These are phyloP conservation scores for Sporothrix protearum DNA, from an alignment of 2,329 filamentous ascomycete genomes.

Conservation along the genomic window DNA sequence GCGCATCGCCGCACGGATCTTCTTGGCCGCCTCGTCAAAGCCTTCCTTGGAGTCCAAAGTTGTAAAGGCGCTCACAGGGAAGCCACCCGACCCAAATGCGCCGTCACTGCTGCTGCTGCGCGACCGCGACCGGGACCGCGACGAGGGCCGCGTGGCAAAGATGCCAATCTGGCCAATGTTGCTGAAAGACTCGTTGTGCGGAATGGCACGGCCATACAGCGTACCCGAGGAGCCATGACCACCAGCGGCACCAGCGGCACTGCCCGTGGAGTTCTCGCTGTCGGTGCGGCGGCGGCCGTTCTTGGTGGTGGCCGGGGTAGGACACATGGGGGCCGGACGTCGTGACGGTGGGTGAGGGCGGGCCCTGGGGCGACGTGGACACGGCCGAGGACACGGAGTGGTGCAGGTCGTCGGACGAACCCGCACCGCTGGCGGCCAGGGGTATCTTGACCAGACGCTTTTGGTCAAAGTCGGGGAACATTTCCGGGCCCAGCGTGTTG, in stretches of 20 bases:
- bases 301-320: constrained; percentile 21
- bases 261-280: constrained; percentile 47
- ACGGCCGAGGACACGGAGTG: not conserved
- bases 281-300: constrained; percentile 39
- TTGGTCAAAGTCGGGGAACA: constrained; percentile 93
- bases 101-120: constrained; percentile 66
- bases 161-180: constrained; percentile 84
- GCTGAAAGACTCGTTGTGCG: constrained; percentile 89
- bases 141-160: constrained; percentile 85
- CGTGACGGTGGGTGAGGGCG: not conserved
- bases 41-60: constrained; percentile 63
- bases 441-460: constrained; percentile 64
- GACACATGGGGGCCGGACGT: not conserved
- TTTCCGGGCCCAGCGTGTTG: constrained; percentile 90
- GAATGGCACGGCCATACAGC: constrained; percentile 54
- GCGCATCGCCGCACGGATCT: constrained; percentile 80
- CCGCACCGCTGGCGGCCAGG: constrained; percentile 37
- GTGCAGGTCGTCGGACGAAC: constrained; percentile 26
- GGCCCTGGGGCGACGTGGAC: constrained; percentile 7
- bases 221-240: constrained; percentile 53
- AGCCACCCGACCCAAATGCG: constrained; percentile 57
- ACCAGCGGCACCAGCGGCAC: constrained; percentile 33
- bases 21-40: constrained; percentile 77
- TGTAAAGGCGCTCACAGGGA: constrained; percentile 68
- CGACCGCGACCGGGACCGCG: constrained; percentile 71